Evolutionary conservation across 148 eudicot species (phyloP).

Genomic region (Rhododendron mucronatum): DNA sequence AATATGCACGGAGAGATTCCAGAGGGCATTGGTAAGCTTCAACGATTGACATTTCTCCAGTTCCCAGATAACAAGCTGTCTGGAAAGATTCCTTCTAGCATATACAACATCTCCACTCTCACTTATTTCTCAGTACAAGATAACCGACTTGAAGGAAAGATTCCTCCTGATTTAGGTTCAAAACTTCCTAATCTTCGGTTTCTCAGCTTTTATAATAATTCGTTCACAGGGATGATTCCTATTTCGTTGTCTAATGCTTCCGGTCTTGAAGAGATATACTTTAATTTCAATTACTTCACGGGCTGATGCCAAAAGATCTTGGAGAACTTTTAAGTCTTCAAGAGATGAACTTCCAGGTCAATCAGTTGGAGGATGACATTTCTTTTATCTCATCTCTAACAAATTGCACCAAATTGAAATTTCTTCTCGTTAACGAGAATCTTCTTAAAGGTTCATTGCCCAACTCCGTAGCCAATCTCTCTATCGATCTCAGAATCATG

Average conservation of each 20-base stretch:
- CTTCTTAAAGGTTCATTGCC: background rate
- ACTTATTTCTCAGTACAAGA: accelerated
- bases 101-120: background rate
- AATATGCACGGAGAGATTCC: background rate
- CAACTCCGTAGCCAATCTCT: background rate
- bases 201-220: accelerated
- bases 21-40: background rate
- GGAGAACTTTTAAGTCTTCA: background rate
- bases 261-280: accelerated
- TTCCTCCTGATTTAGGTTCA: background rate
- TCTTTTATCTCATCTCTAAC: no score
- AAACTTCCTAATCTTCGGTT: background rate
- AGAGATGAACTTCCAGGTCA: accelerated
- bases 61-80: accelerated
- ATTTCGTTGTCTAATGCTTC: background rate
- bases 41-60: accelerated
- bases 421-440: accelerated
- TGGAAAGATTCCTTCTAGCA: background rate
- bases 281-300: accelerated
- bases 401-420: no score
- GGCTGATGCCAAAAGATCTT: background rate
- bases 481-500: background rate
- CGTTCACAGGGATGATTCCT: background rate
- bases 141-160: background rate
- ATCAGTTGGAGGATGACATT: background rate